phyloP scores from a whole-genome alignment of 768 basidiomycete species.

The Lentinula detonsa region DNA sequence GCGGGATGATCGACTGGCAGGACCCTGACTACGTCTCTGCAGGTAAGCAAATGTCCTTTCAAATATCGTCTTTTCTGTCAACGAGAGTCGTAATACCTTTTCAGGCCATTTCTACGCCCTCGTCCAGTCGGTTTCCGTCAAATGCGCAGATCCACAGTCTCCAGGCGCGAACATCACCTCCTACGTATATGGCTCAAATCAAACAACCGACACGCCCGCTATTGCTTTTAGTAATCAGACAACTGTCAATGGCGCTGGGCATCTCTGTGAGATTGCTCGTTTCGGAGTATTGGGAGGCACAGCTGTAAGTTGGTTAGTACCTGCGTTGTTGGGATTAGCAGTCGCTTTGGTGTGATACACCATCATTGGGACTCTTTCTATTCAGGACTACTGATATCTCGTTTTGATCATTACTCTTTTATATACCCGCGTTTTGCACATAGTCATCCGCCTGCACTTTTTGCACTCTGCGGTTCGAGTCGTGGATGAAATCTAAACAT shows the following conservation, averaged over 20 bases:
- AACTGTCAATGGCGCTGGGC: constrained; percentile 40
- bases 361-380: background rate
- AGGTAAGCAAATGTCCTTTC: constrained; percentile 26
- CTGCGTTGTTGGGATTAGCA: constrained; percentile 4
- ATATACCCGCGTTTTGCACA: too few relatives aligned
- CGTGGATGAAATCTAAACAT: too few relatives aligned
- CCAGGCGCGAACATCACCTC: constrained; percentile 45
- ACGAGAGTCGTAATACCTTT: background rate
- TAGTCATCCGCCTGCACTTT: too few relatives aligned
- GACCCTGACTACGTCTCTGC: constrained; percentile 73
- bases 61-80: background rate
- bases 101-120: constrained; percentile 67
- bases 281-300: constrained; percentile 12
- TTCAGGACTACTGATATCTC: too few relatives aligned
- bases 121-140: constrained; percentile 54
- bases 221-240: constrained; percentile 56
- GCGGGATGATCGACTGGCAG: constrained; percentile 77
- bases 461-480: too few relatives aligned
- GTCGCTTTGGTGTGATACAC: background rate
- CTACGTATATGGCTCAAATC: constrained; percentile 58
- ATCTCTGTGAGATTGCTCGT: constrained; percentile 3
- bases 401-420: too few relatives aligned
- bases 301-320: constrained; percentile 11
- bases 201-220: constrained; percentile 43
- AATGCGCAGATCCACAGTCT: constrained; percentile 48